Percentiles rank a stretch among this genome's conserved stretches.
phyloP scores from a whole-genome alignment of 2,329 filamentous ascomycete species.

The Penicillium janthinellum region DNA sequence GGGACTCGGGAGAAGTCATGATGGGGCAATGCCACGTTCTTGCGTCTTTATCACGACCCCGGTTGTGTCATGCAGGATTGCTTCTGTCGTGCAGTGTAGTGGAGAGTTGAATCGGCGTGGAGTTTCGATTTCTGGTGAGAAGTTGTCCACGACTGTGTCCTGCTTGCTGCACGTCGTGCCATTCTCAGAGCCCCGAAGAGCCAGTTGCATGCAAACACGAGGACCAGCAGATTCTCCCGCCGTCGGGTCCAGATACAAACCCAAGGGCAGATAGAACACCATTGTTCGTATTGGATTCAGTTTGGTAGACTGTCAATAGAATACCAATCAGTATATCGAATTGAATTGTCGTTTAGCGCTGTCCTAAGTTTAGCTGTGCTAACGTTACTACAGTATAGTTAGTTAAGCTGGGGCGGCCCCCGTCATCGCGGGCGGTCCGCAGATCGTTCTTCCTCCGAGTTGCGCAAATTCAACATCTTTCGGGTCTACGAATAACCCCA shows the following conservation, averaged over 20 bases:
- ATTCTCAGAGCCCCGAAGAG: not conserved
- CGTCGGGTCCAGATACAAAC: not conserved
- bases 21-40: constrained; percentile 5
- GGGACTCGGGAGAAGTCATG: constrained; percentile 10
- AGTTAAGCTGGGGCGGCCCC: not conserved
- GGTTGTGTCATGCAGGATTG: constrained; percentile 6
- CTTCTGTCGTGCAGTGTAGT: constrained; percentile 6
- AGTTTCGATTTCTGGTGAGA: not conserved
- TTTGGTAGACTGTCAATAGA: not conserved
- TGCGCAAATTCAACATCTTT: not conserved
- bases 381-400: not conserved
- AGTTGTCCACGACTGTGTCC: not conserved
- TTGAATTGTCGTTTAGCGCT: too few species aligned
- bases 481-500: not conserved
- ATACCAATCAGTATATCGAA: not conserved
- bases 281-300: not conserved
- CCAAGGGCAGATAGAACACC: not conserved
- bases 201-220: not conserved
- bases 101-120: not conserved
- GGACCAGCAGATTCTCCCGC: not conserved
- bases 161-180: not conserved
- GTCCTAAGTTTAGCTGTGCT: not conserved
- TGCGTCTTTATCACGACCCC: not conserved
- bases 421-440: not conserved
- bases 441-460: not conserved